Evolutionary conservation across 345 rosid species (phyloP).

Genomic region (Heritiera fomes): DNA sequence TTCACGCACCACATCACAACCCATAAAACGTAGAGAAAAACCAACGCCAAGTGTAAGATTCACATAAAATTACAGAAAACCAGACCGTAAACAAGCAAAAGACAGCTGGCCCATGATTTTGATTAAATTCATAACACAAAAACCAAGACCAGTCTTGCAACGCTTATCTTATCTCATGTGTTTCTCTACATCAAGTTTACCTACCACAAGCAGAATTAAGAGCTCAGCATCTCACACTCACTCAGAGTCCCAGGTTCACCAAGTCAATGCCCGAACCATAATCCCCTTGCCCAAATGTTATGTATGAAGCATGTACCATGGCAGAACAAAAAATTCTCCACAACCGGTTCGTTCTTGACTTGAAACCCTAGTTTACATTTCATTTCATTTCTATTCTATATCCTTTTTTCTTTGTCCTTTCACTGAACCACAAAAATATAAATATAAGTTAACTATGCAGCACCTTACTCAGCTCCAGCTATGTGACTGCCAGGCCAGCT

Average conservation of each 20-base stretch:
- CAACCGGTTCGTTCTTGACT: conserved; percentile 99
- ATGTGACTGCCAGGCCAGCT: conserved; percentile 40
- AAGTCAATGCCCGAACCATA: conserved; percentile 99
- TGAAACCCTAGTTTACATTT: conserved; percentile 48
- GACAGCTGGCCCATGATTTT: background rate
- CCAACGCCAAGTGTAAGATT: background rate
- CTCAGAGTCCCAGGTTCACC: conserved; percentile 15
- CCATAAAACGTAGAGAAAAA: background rate
- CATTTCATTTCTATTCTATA: background rate
- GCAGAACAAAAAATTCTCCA: conserved; percentile 61
- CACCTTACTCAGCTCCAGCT: background rate
- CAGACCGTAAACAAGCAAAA: background rate
- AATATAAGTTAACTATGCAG: background rate
- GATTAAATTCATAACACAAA: background rate
- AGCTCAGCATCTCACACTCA: background rate
- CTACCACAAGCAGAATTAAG: background rate
- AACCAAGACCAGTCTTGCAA: conserved; percentile 8
- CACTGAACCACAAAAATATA: background rate
- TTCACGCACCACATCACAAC: too few species aligned
- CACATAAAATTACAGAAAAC: background rate
- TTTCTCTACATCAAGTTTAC: background rate
- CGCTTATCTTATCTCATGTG: background rate
- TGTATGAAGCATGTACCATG: conserved; percentile 14
- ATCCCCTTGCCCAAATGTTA: conserved; percentile 26
- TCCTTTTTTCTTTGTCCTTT: background rate